phyloP scores from a whole-genome alignment of 2,329 filamentous ascomycete genomes.

The Fusarium agapanthi region DNA sequence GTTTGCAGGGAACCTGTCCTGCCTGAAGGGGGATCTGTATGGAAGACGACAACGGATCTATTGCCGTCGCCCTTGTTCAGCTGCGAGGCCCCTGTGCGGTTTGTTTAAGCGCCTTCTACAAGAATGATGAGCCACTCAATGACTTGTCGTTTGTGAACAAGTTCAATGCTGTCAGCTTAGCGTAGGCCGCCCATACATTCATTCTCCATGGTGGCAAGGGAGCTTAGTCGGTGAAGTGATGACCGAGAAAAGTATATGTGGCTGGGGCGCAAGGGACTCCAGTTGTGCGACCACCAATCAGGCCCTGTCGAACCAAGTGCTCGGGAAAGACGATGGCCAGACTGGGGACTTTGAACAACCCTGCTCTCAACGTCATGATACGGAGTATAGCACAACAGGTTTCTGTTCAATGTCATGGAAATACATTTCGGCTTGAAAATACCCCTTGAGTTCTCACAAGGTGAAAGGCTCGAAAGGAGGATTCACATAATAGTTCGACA shows the following conservation, averaged over 20 bases:
- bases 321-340: conserved; percentile 33
- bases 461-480: not conserved
- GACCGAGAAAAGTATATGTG: conserved; percentile 20
- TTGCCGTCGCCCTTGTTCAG: conserved; percentile 28
- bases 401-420: not conserved
- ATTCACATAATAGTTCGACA: conserved; percentile 1
- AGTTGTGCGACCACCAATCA: conserved; percentile 42
- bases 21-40: conserved; percentile 3
- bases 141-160: conserved; percentile 11
- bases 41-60: conserved; percentile 2
- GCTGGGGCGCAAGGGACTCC: conserved; percentile 26
- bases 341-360: conserved; percentile 30
- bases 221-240: conserved; percentile 33
- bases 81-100: conserved; percentile 19
- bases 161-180: conserved; percentile 35
- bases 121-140: conserved; percentile 17
- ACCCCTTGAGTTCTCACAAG: not conserved
- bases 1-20: conserved; percentile 18
- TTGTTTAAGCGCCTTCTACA: conserved; percentile 12
- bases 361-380: conserved; percentile 30
- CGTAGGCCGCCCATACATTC: conserved; percentile 36
- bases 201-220: conserved; percentile 29
- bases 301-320: conserved; percentile 36
- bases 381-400: not conserved
- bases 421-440: not conserved